Conservation (phyloP, 352 stramenopile species). For the Pythium biforme region DNA sequence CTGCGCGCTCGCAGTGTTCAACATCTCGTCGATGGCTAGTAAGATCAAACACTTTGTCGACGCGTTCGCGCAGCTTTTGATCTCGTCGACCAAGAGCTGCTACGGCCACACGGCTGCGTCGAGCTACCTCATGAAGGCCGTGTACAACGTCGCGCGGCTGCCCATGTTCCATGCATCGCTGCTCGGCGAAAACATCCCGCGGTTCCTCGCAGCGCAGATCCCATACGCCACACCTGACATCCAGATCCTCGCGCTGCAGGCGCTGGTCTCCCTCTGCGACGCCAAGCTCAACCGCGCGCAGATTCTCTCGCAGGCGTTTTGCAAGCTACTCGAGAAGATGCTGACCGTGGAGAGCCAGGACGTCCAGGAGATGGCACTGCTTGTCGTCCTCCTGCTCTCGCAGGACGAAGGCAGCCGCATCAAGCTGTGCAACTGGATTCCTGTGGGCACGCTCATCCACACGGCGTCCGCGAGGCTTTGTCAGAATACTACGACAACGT, state of each 20-base stretch:
- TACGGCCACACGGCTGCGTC: constrained; percentile 28
- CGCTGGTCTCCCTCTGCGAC: constrained; percentile 55
- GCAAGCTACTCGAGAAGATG: constrained; percentile 48
- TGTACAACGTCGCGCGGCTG: constrained; percentile 65
- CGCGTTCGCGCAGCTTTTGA: constrained; percentile 54
- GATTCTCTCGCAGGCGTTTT: constrained; percentile 50
- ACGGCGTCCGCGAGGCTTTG: constrained; percentile 1
- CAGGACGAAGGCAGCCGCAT: constrained; percentile 64
- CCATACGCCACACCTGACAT: constrained; percentile 34
- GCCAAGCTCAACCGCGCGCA: constrained; percentile 44
- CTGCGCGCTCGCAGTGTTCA: constrained; percentile 65
- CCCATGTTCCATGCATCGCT: constrained; percentile 56
- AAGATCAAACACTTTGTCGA: constrained; percentile 72
- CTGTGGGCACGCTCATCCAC: constrained; percentile 40
- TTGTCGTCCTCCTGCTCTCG: constrained; percentile 54
- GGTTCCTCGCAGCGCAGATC: constrained; percentile 51
- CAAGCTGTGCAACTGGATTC: constrained; percentile 72
- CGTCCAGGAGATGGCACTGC: constrained; percentile 55
- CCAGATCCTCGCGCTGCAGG: constrained; percentile 47
- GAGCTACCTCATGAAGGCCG: constrained; percentile 60
- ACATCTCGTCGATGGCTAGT: constrained; percentile 54
- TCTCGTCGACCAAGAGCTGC: constrained; percentile 30
- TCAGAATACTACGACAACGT: neutral
- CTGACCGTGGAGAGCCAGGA: constrained; percentile 35
- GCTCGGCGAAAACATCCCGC: constrained; percentile 63